Evolutionary conservation across 768 basidiomycete species (phyloP), one percentile per base, ranked within the genome.

Genomic region (Boletus insuetus): DNA sequence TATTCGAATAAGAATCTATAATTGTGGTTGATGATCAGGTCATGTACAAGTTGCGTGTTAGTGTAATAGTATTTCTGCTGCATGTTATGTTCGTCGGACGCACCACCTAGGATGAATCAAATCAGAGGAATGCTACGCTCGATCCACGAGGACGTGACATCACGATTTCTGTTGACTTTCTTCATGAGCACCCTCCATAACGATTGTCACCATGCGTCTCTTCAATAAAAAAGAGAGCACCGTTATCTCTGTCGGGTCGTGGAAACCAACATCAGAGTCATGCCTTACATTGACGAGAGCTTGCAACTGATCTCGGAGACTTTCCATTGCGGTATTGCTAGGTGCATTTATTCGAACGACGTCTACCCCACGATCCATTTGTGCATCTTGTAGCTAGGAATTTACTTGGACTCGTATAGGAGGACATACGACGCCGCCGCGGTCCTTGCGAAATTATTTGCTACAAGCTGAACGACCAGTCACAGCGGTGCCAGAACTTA

Each of bases 251-350:
- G 51, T 79, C 83, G 32, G 71, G 75, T 24, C 83, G 73, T 49
- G 95, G 71, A 98, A 94, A 4, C 95, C 95, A 40, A 83, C 77
- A 64, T 94, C 85, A 56, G n/a, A n/a, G n/a, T 87, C 24, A 24
- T 24, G 24, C 24, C 24, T 24, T 24, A 6, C 24, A 24, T 24
- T 24, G 24, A 24, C 24, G 11, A 87, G 75, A 5, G 66, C 68
- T 61, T 82, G 78, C 16, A 98, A 78, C 64, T 89, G 83, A 49
- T 86, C 84, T 40, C 84, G 79, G 26, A 99, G 75, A 39, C 78
- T 84, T 64, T 82, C 78, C 19, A 94, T 89, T n/a, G n/a, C n/a
- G 0, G 91, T 96, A 64, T 96, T 95, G 51, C 67, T 29, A 9
- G 9, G 69, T 26, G 73, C 71, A 67, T 94, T 91, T 14, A 89